Evolutionary conservation across 371 early-diverging fungal genomes (phyloP).

Genomic region (Apophysomyces sp.): DNA sequence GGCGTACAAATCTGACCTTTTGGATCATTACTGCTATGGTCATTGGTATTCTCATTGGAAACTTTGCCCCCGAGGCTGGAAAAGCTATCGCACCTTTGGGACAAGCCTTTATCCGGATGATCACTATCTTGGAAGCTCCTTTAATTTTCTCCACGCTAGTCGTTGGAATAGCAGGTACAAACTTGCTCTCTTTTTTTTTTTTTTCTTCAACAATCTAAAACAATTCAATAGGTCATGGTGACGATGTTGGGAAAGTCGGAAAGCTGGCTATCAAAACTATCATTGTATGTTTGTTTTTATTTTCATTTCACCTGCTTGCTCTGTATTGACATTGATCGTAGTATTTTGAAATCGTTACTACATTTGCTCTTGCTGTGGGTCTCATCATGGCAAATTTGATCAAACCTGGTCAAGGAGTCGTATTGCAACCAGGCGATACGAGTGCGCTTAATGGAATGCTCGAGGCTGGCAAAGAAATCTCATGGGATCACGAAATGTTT

Average conservation of each 20-base stretch:
- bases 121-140: slow-evolving; percentile 68
- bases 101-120: slow-evolving; percentile 66
- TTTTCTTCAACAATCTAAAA: neutral
- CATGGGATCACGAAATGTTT: slow-evolving; percentile 56
- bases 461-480: slow-evolving; percentile 42
- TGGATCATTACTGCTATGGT: slow-evolving; percentile 64
- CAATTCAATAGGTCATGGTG: slow-evolving; percentile 64
- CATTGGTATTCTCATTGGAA: slow-evolving; percentile 65
- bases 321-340: slow-evolving; percentile 3
- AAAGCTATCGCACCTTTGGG: slow-evolving; percentile 52
- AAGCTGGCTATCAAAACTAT: slow-evolving; percentile 68
- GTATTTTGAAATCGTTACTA: slow-evolving; percentile 71
- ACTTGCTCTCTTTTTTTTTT: neutral
- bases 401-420: slow-evolving; percentile 61
- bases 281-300: slow-evolving; percentile 31
- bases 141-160: slow-evolving; percentile 73
- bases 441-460: neutral
- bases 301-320: neutral
- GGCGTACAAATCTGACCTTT: slow-evolving; percentile 53
- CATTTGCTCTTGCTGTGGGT: slow-evolving; percentile 71
- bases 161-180: slow-evolving; percentile 60
- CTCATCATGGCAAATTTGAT: slow-evolving; percentile 65
- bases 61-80: slow-evolving; percentile 50
- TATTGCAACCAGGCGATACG: slow-evolving; percentile 17
- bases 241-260: slow-evolving; percentile 64